These are phyloP conservation scores for Ustilago sp. DNA, from an alignment of 1,284 basidiomycete species.

Conservation along the genomic window DNA sequence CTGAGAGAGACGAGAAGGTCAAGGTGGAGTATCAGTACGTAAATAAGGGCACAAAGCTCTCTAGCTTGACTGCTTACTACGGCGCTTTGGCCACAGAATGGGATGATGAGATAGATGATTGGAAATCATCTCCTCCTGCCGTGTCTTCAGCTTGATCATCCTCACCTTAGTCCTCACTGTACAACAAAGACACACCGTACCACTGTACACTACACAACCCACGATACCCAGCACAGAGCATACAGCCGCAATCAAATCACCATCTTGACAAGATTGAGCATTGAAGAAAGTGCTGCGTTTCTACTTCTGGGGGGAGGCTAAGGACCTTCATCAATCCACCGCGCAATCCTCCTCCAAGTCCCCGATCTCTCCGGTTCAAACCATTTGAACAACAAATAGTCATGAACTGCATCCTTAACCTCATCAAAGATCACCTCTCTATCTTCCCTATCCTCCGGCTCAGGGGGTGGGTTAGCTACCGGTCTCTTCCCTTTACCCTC, in stretches of 20 bases:
- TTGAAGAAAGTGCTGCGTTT: background rate
- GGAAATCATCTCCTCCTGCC: slow-evolving; percentile 5
- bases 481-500: background rate
- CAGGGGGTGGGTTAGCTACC: slow-evolving; percentile 11
- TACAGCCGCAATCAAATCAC: background rate
- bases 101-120: slow-evolving; percentile 44
- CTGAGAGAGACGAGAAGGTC: slow-evolving; percentile 69
- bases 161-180: background rate
- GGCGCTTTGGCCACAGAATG: slow-evolving; percentile 69
- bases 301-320: background rate
- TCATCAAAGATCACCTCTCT: slow-evolving; percentile 62
- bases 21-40: slow-evolving; percentile 92
- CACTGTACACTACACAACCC: background rate
- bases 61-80: slow-evolving; percentile 74
- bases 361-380: slow-evolving; percentile 59
- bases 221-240: background rate
- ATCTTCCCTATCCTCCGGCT: slow-evolving; percentile 35
- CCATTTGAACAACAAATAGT: slow-evolving; percentile 65
- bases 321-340: slow-evolving; percentile 55
- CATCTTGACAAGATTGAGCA: background rate
- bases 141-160: background rate
- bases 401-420: slow-evolving; percentile 61
- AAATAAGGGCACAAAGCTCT: slow-evolving; percentile 77
- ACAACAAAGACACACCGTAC: background rate
- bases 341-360: slow-evolving; percentile 57